Evolutionary conservation across 2,329 filamentous ascomycete genomes (phyloP).

Genomic region (Samsoniella hepiali): DNA sequence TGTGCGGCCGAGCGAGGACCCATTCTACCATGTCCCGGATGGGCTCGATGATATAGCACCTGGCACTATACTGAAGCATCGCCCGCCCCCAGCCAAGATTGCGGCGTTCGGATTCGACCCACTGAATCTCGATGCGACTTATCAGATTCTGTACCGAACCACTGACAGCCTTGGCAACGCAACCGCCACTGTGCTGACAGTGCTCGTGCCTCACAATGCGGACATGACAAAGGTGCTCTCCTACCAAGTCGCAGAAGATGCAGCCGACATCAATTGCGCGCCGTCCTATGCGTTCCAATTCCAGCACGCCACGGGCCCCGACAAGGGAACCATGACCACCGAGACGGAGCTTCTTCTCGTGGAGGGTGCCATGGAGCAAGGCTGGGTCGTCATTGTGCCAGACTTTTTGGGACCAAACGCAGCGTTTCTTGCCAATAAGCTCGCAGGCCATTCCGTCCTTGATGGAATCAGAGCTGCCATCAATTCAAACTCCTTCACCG

Average conservation of each 20-base stretch:
- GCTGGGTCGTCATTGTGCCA: constrained; percentile 47
- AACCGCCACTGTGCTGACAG: constrained; percentile 37
- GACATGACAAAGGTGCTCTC: constrained; percentile 34
- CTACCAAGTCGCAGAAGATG: constrained; percentile 41
- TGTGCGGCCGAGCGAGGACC: constrained; percentile 23
- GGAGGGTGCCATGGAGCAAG: constrained; percentile 34
- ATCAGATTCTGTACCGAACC: constrained; percentile 40
- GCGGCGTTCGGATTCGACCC: constrained; percentile 22
- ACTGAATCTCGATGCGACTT: constrained; percentile 21
- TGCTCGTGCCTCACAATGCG: constrained; percentile 35
- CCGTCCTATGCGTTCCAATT: constrained; percentile 28
- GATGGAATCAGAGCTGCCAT: constrained; percentile 43
- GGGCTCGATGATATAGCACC: constrained; percentile 19
- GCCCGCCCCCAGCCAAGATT: constrained; percentile 24
- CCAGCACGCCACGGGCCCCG: constrained; percentile 25
- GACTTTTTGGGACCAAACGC: constrained; percentile 45
- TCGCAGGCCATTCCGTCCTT: constrained; percentile 41
- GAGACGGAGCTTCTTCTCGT: constrained; percentile 25
- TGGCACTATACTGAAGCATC: constrained; percentile 25
- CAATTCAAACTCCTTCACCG: constrained; percentile 26
- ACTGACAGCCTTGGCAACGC: constrained; percentile 35
- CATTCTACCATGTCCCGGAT: constrained; percentile 26
- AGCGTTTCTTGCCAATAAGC: constrained; percentile 39
- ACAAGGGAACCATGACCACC: constrained; percentile 35
- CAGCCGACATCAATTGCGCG: constrained; percentile 35